Base-by-base conservation (phyloP, 2,329 filamentous ascomycete genomes). In the Pestalotiopsis sp. region DNA sequence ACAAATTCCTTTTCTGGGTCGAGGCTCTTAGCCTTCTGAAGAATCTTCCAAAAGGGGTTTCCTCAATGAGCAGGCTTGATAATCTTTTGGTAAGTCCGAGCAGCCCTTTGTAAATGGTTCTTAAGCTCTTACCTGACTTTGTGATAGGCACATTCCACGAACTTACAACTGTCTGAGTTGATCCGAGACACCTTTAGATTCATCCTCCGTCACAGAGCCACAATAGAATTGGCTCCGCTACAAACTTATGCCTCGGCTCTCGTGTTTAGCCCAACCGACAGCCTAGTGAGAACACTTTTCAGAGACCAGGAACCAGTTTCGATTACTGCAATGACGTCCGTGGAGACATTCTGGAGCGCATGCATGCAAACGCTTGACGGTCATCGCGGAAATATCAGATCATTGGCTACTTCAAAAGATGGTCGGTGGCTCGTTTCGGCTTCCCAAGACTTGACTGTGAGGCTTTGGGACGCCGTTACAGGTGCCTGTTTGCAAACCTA, bases 1-100 rank as follows among this genome's bases (percentile, higher is more conserved):
- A 73, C 14, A 76, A 80, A 20, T 76, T 77, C 62, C 76, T 85
- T 1, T 77, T 83, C 65, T 85, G 81, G 82, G 72, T 86, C 2
- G 82, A 85, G 67, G 78, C 80, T 36, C 75, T 84, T 3, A 80
- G 80, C 60, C 75, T 82, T 5, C 69, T 81, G n/a, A 61, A 66
- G 11, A 69, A 72, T 52, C 69, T 77, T 9, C 69, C 71, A 12
- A 64, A 72, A 67, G 79, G 72, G 1, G 63, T 78, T 4, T 25
- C 70, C 9, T 68, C 72, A 6, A 69, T 79, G 23, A 5, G 12
- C 9, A 71, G 72, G 61, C 73, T 79, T 14, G 45, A 11, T 49
- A 69, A 20, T 14, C 20, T 20, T 67, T 52, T 7, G 6, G 68
- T 59, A 45, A 64, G 68, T 64, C 69, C 49, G 45, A 1, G 27